Conservation (phyloP, 139 green algal species). For the Closterium sp. region DNA sequence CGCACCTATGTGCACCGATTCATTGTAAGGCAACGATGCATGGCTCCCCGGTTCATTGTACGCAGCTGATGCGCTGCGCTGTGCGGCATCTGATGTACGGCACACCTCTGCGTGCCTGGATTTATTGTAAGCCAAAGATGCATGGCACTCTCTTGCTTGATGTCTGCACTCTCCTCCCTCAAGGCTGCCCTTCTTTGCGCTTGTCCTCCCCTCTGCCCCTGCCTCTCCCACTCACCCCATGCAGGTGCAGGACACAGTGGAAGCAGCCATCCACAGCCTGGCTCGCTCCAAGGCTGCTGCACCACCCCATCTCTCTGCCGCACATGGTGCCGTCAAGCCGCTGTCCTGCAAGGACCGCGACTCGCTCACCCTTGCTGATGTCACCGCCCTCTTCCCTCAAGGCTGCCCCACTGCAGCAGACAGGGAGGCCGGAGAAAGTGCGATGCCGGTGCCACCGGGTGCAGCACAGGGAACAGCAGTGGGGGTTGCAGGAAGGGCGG, state of each 20-base stretch:
- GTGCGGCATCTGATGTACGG: no score
- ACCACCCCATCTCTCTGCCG: not conserved
- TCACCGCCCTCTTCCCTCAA: not conserved
- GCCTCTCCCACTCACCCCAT: not conserved
- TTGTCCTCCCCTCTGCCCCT: not conserved
- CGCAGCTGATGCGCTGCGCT: no score
- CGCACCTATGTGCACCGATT: slow-evolving; percentile 65
- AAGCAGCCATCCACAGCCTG: not conserved
- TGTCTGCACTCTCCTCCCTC: not conserved
- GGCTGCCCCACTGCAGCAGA: not conserved
- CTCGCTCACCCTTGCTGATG: not conserved
- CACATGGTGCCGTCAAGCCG: not conserved
- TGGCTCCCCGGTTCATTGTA: no score
- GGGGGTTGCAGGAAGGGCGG: not conserved
- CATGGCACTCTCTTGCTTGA: no score
- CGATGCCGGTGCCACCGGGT: not conserved
- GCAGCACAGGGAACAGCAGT: not conserved
- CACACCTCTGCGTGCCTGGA: no score
- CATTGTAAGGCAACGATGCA: slow-evolving; percentile 52
- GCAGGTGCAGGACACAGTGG: not conserved
- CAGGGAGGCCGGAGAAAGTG: not conserved
- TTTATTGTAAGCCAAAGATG: no score
- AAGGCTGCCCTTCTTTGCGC: not conserved
- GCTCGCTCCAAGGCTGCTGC: not conserved
- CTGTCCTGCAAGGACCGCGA: not conserved